Base-by-base conservation (phyloP, 106 monocot species). In the Alisma plantagoaquatica region DNA sequence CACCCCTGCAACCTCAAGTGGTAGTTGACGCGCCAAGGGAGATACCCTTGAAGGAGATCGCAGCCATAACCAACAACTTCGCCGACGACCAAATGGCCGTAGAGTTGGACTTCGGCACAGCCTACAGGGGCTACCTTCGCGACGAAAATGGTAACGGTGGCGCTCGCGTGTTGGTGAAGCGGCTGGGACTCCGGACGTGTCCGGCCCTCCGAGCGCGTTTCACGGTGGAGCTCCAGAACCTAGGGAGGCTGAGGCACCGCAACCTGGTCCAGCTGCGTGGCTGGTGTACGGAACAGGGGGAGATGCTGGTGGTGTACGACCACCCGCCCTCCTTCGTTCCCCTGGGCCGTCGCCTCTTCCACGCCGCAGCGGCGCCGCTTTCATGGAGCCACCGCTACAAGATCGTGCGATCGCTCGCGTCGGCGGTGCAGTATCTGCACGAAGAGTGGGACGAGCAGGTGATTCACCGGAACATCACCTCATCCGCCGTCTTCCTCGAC, bases 391-490 rank as follows among this genome's bases (percentile, higher is more conserved):
- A 79, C 23, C 61, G 92, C 11, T 82, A 82, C 62, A 61, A 41
- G 52, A 82, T 92, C 44, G 35, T 93, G 27, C 76, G 65, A 33
- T 70, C 73, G 16, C 77, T 93, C 2, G 92, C 92, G 21, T 82
- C 82, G 1, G 92, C 92, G 0, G 42, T 93, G 1, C 72, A 87
- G 11, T 93, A 93, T 72, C 66, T 93, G 35, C 92, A 93, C 54
- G 87, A 93, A 59, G 92, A 93, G 43, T 93, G 92, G 92, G 92
- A 93, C 21, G 83, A 93, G 69, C 76, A 87, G 70, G 92, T 93
- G 24, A 83, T 93, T 62, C 92, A 93, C 62, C 70, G 87, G 32
- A 80, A 73, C 77, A 83, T 93, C 18, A 93, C 87, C 11, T 87
- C 92, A 0, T 83, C 92, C 1, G 79, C 92, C 11, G 42, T 87